Evolutionary conservation across 805 yeast genomes (phyloP).

Genomic region (Torulaspora maleeae): DNA sequence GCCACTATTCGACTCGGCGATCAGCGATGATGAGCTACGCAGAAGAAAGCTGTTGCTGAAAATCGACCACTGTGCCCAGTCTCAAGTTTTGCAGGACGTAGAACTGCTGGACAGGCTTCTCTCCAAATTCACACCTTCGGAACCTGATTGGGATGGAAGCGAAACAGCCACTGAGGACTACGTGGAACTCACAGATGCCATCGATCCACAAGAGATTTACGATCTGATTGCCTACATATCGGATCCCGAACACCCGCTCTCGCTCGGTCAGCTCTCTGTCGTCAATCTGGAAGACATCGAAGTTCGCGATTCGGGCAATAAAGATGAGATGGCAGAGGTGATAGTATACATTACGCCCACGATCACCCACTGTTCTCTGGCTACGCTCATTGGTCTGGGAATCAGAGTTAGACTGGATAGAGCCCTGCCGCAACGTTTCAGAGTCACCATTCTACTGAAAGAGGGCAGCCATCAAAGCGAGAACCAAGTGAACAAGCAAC

Average conservation of each 20-base stretch:
- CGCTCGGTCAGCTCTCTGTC: slow-evolving; percentile 90
- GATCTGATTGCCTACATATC: slow-evolving; percentile 81
- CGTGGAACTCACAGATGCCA: slow-evolving; percentile 47
- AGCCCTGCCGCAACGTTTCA: slow-evolving; percentile 76
- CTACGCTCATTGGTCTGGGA: slow-evolving; percentile 92
- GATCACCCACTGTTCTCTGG: slow-evolving; percentile 93
- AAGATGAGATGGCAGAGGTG: slow-evolving; percentile 62
- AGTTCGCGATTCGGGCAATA: slow-evolving; percentile 55
- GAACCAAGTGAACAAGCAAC: slow-evolving; percentile 90
- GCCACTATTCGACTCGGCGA: slow-evolving; percentile 17
- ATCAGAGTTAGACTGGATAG: slow-evolving; percentile 88
- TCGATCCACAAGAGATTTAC: slow-evolving; percentile 86
- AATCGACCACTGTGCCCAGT: slow-evolving; percentile 26
- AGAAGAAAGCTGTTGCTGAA: slow-evolving; percentile 27
- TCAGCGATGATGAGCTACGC: slow-evolving; percentile 14
- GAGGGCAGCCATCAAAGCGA: slow-evolving; percentile 96
- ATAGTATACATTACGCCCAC: slow-evolving; percentile 89
- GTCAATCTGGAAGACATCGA: slow-evolving; percentile 78
- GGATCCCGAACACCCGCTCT: slow-evolving; percentile 96
- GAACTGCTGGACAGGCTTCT: slow-evolving; percentile 31
- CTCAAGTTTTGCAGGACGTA: slow-evolving; percentile 27
- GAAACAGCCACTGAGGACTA: slow-evolving; percentile 23
- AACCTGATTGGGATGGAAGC: slow-evolving; percentile 21
- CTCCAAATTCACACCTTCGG: slow-evolving; percentile 25
- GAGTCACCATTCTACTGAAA: slow-evolving; percentile 74